Conservation (phyloP, 2,329 filamentous ascomycete genomes). For the Fusarium ramigenum region DNA sequence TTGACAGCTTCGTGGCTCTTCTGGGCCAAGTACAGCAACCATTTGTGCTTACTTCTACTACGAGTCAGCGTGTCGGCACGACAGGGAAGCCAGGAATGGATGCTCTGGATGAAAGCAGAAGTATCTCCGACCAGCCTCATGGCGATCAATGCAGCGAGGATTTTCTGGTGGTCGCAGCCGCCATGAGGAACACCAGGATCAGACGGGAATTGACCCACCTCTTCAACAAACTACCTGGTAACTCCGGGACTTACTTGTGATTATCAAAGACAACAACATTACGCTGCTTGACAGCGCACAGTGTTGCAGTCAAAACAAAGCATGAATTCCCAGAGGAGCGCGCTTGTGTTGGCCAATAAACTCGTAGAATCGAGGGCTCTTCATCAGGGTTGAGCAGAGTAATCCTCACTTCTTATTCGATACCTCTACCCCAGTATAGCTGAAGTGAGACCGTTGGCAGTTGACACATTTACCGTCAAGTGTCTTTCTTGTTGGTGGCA, state of each 20-base stretch:
- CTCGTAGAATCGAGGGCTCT: background rate
- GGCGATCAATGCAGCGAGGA: slow-evolving; percentile 35
- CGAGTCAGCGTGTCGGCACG: slow-evolving; percentile 38
- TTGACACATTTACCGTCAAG: slow-evolving; percentile 2
- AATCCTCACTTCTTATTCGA: background rate
- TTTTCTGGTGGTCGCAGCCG: slow-evolving; percentile 24
- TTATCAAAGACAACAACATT: background rate
- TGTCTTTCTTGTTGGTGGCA: slow-evolving; percentile 15
- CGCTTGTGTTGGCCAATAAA: slow-evolving; percentile 3
- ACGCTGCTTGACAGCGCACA: background rate
- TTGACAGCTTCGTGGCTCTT: slow-evolving; percentile 13
- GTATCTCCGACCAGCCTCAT: slow-evolving; percentile 33
- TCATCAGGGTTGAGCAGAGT: background rate
- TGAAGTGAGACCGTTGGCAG: slow-evolving; percentile 34
- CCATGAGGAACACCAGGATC: slow-evolving; percentile 27
- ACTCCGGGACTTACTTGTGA: slow-evolving; percentile 1
- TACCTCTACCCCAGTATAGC: slow-evolving; percentile 29
- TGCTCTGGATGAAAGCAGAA: slow-evolving; percentile 37
- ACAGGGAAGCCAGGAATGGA: slow-evolving; percentile 29
- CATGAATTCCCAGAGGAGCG: background rate
- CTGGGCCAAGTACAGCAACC: background rate
- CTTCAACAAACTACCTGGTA: slow-evolving; percentile 3
- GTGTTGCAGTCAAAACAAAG: background rate
- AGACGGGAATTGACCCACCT: slow-evolving; percentile 35
- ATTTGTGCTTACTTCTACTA: background rate